phyloP scores from a whole-genome alignment of 2,329 filamentous ascomycete genomes.

The Pseudogymnoascus destructans region DNA sequence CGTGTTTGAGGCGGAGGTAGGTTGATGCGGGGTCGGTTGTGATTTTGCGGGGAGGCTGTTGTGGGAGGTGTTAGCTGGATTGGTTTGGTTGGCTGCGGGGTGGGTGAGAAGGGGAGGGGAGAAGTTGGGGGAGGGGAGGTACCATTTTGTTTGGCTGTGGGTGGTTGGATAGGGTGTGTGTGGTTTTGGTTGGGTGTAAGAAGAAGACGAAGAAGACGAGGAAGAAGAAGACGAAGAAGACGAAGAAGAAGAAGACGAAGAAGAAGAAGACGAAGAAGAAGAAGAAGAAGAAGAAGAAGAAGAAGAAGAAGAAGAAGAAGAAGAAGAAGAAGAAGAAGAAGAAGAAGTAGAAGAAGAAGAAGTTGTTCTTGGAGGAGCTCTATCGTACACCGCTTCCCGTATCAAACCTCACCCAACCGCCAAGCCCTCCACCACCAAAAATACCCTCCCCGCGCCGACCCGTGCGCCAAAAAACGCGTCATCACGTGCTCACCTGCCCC shows the following conservation, averaged over 20 bases:
- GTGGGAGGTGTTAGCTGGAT: conserved; percentile 15
- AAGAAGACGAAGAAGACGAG: too few species aligned
- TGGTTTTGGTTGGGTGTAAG: neutral
- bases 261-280: too few species aligned
- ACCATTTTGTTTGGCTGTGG: neutral
- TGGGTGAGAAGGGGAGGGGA: neutral
- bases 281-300: too few species aligned
- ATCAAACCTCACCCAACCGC: neutral
- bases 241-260: too few species aligned
- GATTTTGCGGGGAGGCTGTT: conserved; percentile 13
- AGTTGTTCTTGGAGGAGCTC: neutral
- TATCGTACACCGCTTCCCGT: neutral
- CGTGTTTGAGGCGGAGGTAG: conserved; percentile 58
- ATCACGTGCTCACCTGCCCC: neutral
- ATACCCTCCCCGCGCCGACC: neutral
- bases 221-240: too few species aligned
- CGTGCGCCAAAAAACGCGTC: neutral
- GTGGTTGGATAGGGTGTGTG: neutral
- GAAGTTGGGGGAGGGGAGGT: neutral
- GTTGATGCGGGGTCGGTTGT: conserved; percentile 33
- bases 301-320: neutral
- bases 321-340: too few species aligned
- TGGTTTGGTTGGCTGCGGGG: neutral
- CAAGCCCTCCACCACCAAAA: neutral
- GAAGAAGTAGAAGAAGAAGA: neutral